Base-by-base conservation (phyloP, 2,329 filamentous ascomycete genomes). In the Tolypocladium sp. region DNA sequence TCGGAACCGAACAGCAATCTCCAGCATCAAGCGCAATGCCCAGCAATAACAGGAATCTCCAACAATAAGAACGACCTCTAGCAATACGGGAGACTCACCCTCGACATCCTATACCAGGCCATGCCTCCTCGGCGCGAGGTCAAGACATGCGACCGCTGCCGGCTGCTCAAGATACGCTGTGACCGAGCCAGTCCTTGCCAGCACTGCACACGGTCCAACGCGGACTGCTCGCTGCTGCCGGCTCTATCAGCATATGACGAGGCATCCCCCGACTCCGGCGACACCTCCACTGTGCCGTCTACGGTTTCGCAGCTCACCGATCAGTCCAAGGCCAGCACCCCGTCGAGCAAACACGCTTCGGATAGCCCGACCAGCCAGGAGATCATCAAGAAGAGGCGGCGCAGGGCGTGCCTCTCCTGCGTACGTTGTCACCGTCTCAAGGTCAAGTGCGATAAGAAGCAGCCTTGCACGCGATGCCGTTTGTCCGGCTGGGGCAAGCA, bases 401-500 rank as follows among this genome's bases (percentile, higher is more conserved):
- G 42, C 15, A 25, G 61, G 8, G 52, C 56, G 17, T 57, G 61
- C 30, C 58, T 61, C 25, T 59, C 61, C 20, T 63, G 61, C 37
- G 55, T 57, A 17, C 49, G 61, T 1, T 63, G 61, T 17, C 61
- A 63, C 40, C 59, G 59, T 3, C 46, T 57, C 35, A 57, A 57
- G 37, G 44, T 57, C 25, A 57, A 57, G 25, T 57, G 46, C 44
- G 61, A 63, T 41, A 61, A 59, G 56, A 56, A 41, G 38, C 51
- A 56, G 35, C 61, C 61, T 33, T 63, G 61, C 55, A n/a, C 51
- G 8, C 51, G 61, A 3, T 61, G 61, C 41, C 41, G 53, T 6
- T 22, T 38, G 9, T 59, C 57, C 8, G 59, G 61, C 13, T 52
- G 57, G 40, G 60, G 22, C 8, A 37, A 51, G 27, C 55, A 58